These are phyloP conservation scores for Spirogloea muscicola DNA, from an alignment of 139 green algal genomes.

Conservation along the genomic window DNA sequence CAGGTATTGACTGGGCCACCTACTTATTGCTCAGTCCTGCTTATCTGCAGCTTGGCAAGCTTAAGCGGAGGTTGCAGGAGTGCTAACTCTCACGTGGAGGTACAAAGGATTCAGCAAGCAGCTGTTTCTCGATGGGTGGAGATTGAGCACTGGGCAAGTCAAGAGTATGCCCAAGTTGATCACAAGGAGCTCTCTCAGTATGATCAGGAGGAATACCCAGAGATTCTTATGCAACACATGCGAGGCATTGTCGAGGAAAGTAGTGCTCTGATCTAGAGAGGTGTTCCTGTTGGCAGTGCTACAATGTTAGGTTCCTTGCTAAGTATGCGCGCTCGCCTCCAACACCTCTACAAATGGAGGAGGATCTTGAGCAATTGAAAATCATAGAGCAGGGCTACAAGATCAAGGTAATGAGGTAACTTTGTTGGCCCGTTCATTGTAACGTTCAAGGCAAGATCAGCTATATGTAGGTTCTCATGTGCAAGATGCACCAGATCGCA, in stretches of 20 bases:
- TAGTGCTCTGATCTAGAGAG: no score
- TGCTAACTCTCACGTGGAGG: background rate
- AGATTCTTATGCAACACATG: no score
- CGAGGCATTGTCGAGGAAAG: no score
- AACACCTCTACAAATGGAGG: conserved; percentile 63
- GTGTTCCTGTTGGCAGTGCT: no score
- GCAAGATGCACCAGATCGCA: no score
- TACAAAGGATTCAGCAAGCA: background rate
- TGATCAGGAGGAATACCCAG: no score
- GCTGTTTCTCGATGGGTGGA: background rate
- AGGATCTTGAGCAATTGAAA: conserved; percentile 76
- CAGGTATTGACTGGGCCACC: background rate
- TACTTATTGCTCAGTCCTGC: no score
- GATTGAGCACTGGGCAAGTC: no score
- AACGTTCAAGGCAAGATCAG: background rate
- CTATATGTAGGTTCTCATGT: background rate
- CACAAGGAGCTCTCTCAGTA: no score
- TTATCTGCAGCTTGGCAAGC: background rate
- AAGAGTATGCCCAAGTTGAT: no score
- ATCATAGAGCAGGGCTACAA: conserved; percentile 71
- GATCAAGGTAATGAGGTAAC: conserved; percentile 57
- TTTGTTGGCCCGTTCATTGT: background rate
- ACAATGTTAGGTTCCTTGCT: conserved; percentile 58
- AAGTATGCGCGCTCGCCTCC: conserved; percentile 54
- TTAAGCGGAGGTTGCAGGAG: background rate